A percentile compares a stretch with the other conserved stretches of the same genome.
phyloP scores from a whole-genome alignment of 139 green algal species.

The Auxenochlorella pyrenoidosa region DNA sequence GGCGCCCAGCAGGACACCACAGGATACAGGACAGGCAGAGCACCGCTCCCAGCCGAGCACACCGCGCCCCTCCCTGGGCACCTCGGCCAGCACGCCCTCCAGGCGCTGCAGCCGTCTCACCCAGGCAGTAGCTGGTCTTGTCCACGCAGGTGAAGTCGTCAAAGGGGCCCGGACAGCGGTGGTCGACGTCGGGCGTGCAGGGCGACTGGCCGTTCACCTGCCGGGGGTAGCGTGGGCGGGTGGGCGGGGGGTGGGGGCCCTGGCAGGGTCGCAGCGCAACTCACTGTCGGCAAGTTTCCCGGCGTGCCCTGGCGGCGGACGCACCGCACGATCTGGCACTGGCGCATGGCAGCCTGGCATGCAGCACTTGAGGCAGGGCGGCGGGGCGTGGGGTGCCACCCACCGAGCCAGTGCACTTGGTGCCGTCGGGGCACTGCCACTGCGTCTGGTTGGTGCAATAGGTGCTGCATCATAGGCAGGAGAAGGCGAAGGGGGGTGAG shows the following conservation, averaged over 20 bases:
- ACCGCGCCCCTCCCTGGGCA: too few species aligned
- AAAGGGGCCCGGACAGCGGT: not conserved
- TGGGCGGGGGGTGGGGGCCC: too few species aligned
- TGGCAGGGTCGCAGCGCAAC: not conserved
- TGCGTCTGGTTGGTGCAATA: not conserved
- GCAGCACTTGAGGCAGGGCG: not conserved
- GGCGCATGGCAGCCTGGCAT: not conserved
- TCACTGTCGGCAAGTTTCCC: not conserved
- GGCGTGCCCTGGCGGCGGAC: not conserved
- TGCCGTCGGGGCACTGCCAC: constrained; percentile 7
- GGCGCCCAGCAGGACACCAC: too few species aligned
- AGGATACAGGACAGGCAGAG: too few species aligned
- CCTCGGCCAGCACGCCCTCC: not conserved
- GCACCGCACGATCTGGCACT: not conserved
- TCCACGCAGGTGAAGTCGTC: not conserved
- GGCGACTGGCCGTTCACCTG: not conserved
- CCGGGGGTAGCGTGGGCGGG: not conserved
- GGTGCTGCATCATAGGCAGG: not conserved
- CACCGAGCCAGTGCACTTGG: not conserved
- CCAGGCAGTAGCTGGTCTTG: not conserved
- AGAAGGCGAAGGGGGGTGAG: not conserved
- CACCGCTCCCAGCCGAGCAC: too few species aligned
- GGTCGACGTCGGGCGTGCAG: not conserved
- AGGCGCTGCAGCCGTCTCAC: not conserved
- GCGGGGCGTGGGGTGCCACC: not conserved